Base-by-base conservation (phyloP, 2,329 filamentous ascomycete species). In the Didymella glomerata region DNA sequence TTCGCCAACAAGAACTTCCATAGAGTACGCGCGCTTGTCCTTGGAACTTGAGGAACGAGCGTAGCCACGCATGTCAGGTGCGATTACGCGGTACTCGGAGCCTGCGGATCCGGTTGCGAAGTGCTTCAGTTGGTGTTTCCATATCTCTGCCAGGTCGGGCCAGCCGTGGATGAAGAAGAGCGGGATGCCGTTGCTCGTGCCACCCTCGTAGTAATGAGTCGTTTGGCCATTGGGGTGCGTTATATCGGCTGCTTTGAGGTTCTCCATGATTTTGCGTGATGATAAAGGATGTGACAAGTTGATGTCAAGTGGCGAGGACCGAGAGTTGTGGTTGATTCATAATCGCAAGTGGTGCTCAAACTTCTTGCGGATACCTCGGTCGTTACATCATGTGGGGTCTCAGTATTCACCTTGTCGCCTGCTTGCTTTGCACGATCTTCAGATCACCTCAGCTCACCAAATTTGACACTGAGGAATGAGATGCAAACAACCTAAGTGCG, bases 41-140 rank as follows among this genome's bases (percentile, higher is more conserved):
- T 67, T 54, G 54, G 56, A 13, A 30, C 56, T 46, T 4, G 46
- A 47, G 16, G 56, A 57, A 7, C 64, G 61, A n/a, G 73, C 76
- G 42, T 78, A 78, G 34, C 76, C 76, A 18, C 75, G 74, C 70
- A 74, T 74, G 49, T 78, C 67, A 1, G 60, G 66, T 6, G 66
- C 66, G 11, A 67, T 61, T 18, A 66, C 62, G 1, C 67, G 66
- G 68, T 59, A 77, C 60, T 48, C 74, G 59, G 41, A 72, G 42
- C 30, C 67, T 54, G 57, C 74, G 60, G 40, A 71, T 48, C 24
- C 67, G 48, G 57, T 65, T 48, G 62, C 69, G 51, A 78, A 77
- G 7, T 72, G 63, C 2, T 66, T 56, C 9, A 78, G 67, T 38
- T 78, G 76, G 16, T 68, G 65, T 42, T 73, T 75, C 76, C 76